phyloP scores from a whole-genome alignment of 2,329 filamentous ascomycete species.

The Magnaporthiopsis poae region DNA sequence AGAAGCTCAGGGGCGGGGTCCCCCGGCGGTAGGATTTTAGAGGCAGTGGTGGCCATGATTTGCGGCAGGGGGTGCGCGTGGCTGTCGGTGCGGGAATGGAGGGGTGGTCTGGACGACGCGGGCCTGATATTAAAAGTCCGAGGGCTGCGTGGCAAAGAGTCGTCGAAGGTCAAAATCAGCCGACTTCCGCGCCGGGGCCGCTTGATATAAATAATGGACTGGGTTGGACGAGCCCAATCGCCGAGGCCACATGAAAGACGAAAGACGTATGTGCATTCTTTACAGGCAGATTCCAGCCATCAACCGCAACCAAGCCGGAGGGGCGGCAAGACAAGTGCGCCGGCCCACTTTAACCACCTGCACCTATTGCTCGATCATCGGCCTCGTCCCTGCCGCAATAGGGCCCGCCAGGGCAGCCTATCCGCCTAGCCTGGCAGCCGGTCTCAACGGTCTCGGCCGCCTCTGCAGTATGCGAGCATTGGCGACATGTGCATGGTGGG shows the following conservation, averaged over 20 bases:
- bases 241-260: neutral
- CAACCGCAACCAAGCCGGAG: neutral
- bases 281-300: neutral
- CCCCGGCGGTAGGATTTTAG: constrained; percentile 26
- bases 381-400: too few species aligned
- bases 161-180: neutral
- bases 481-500: too few species aligned
- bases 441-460: neutral
- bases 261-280: neutral
- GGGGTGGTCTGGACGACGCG: neutral
- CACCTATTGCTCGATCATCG: neutral
- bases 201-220: neutral
- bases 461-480: neutral
- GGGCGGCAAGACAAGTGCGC: too few species aligned
- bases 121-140: neutral
- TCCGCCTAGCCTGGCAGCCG: too few species aligned
- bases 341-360: neutral
- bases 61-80: neutral
- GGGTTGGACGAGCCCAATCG: neutral
- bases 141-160: neutral
- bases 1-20: constrained; percentile 45
- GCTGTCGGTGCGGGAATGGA: neutral
- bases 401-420: too few species aligned
- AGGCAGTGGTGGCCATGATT: constrained; percentile 11
- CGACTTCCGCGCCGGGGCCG: neutral